Evolutionary conservation across 768 basidiomycete genomes (phyloP), one percentile per base, ranked within the genome.

Genomic region (Boletus rubropictus): DNA sequence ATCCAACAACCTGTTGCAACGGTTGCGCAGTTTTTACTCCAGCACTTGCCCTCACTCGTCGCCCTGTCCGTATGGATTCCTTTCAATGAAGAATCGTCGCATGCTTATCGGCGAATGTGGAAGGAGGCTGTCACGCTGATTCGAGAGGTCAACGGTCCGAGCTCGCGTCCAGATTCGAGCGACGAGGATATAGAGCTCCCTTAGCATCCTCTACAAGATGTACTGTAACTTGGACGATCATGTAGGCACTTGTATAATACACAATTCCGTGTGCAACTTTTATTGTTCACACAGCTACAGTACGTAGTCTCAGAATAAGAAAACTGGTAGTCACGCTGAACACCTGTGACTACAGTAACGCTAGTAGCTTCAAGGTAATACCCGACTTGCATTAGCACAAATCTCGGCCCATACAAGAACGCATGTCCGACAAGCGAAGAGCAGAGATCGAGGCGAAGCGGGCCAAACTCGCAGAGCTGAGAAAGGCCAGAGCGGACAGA

Each of bases 361-460:
- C n/a, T n/a, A n/a, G n/a, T n/a, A n/a, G 24, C 7, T 24, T 24
- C 24, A 7, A 7, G 24, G 7, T 7, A 24, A 24, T 7, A 24
- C 3, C 7, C 24, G 24, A 24, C 24, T 24, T 24, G 12, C 20
- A n/a, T 33, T n/a, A 2, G 18, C 20, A 21, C 40, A 12, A 2
- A n/a, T 27, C 24, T 22, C 7, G 40, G 9, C 14, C 48, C 15
- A 22, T n/a, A 39, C 27, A 28, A 29, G 8, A 12, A 14, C 25
- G n/a, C 43, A 79, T 76, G 75, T 82, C 84, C 44, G 80, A 84
- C 57, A 78, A 78, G 67, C 77, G 90, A 40, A 71, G 89, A 61
- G 82, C 83, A 60, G 93, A 96, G 69, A 87, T 97, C 50, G 91
- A 92, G 66, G 88, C 84, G 21, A 98, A 97, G 70, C 74, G 84